Evolutionary conservation across 208 protist genomes (phyloP), one percentile per base, ranked within the genome.

Genomic region (Trypanosoma vivax): DNA sequence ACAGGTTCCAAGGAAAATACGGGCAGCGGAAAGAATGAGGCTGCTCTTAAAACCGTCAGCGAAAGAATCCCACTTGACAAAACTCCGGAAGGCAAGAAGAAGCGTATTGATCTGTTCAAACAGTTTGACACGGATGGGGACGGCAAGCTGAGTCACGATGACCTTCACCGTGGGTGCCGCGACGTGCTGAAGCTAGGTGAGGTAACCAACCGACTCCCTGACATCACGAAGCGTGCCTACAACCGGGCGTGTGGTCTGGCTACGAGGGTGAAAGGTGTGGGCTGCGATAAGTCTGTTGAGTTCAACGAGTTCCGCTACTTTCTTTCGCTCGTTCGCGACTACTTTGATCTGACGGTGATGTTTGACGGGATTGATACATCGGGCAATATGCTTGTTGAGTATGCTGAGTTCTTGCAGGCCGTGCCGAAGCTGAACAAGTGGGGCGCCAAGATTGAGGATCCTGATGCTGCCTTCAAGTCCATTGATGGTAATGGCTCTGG

Each of bases 161-260:
- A 92, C 65, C 41, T 66, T 18, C 73, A 83, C 55, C 39, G 65
- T 41, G 82, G 79, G 30, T 70, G 65, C 50, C 66, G 63, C 30
- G 54, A 72, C n/a, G 58, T 73, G 4, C 55, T 88, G 29, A 69
- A 79, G 38, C 50, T 88, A 27, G 65, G 83, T n/a, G 62, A 83
- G 35, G 69, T 86, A 51, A 87, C 82, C 3, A 70, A 65, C 21
- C 81, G 60, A 21, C 60, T 84, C 42, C 70, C 53, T 23, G 74
- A 82, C 37, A 80, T 87, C 40, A 75, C 81, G 40, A 84, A 88
- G 78, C 76, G 83, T 46, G 80, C 83, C 27, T 94, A 85, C 75
- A 61, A 83, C 42, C 87, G 81, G 61, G 81, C 82, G 14, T 78
- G 83, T 53, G 70, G 55, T 31, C 42, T 76, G 51, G 78, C 71